Conservation (phyloP, 768 basidiomycete genomes). For the Leccinum longicurvipes region DNA sequence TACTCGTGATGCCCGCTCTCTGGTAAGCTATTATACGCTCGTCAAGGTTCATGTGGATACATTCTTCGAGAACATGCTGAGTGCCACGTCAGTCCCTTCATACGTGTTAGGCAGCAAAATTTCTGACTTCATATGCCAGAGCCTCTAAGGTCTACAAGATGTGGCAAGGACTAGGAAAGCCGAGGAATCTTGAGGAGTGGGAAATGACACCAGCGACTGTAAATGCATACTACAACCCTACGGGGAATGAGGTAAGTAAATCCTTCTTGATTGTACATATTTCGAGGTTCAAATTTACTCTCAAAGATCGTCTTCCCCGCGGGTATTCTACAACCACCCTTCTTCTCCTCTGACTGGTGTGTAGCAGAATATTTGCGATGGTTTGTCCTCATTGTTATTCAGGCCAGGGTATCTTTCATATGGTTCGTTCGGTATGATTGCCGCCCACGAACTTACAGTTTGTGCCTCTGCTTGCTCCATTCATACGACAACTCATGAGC, state of each 20-base stretch:
- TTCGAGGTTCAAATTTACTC: neutral
- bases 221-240: conserved; percentile 86
- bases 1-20: conserved; percentile 63
- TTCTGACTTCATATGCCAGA: conserved; percentile 33
- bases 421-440: conserved; percentile 90
- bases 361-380: conserved; percentile 9
- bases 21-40: conserved; percentile 70
- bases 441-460: conserved; percentile 89
- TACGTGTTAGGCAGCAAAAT: neutral
- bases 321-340: conserved; percentile 90
- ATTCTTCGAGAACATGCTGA: conserved; percentile 85
- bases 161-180: conserved; percentile 74
- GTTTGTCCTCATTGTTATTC: conserved; percentile 11
- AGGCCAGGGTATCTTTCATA: conserved; percentile 91
- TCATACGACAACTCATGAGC: neutral
- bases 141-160: conserved; percentile 57
- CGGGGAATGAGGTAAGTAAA: conserved; percentile 71
- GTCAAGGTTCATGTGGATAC: conserved; percentile 62
- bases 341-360: conserved; percentile 80
- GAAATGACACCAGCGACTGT: conserved; percentile 86
- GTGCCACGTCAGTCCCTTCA: conserved; percentile 43
- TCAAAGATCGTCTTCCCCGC: conserved; percentile 90
- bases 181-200: conserved; percentile 72
- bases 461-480: conserved; percentile 16
- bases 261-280: neutral